Base-by-base conservation (phyloP, 345 rosid species). In the Microthlaspi erraticum region DNA sequence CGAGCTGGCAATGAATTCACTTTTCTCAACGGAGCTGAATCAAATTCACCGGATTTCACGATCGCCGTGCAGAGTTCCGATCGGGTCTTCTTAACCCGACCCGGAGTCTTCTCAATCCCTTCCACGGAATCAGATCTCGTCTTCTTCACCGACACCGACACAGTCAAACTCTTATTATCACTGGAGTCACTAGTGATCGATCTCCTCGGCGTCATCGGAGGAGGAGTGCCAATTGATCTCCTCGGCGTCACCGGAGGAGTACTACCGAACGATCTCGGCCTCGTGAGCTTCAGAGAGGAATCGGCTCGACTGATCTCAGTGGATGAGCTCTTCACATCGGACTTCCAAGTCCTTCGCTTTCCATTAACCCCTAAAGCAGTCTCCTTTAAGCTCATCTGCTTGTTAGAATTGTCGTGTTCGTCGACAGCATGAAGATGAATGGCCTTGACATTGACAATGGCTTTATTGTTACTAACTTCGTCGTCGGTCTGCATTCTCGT, bases 401-500 rank as follows among this genome's bases (percentile, higher is more conserved):
- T 31, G 43, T 11, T 50, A 14, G 26, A 34, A 52, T 7, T 17
- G 31, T 20, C 29, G 10, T 52, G 64, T 29, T 51, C 65, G 1
- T 38, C 65, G 20, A 36, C 9, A 10, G 64, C 77, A 38, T 78
- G 88, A 7, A 79, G 83, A 78, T 81, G 82, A 46, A 82, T 82
- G 53, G 84, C 84, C 53, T 80, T 85, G 17, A 90, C 72, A 37
- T 80, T 85, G 17, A 90, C 72, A 37, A 90, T 92, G 62, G 84
- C 41, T 81, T 83, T 70, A 77, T 62, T 70, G 77, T 62, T 54
- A 64, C 13, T 26, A 64, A 17, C 42, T 43, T 37, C 53, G 1
- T 64, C 83, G 70, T 85, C 91, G 34, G 23, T 78, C 81, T 84
- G 90, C 96, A 87, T 89, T 75, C 93, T 85, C 66, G 79, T 84